Evolutionary conservation across 1,139 yeast species (phyloP).

Genomic region (Yamadazyma spencermartinsiae): DNA sequence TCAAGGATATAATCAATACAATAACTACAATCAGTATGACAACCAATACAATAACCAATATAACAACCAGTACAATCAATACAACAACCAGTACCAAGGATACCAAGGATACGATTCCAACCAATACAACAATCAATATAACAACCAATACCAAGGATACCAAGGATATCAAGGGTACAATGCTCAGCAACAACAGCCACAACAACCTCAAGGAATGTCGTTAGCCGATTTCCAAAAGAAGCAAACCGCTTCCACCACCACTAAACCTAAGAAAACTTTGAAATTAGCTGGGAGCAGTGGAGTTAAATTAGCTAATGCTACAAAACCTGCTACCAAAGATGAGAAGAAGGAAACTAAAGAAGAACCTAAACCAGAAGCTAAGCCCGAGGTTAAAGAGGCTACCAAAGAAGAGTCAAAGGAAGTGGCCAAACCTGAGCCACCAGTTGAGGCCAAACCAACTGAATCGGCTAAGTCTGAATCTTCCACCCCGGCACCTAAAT

Average conservation of each 20-base stretch:
- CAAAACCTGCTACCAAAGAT: constrained; percentile 26
- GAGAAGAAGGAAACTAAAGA: constrained; percentile 16
- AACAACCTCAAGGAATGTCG: constrained; percentile 62
- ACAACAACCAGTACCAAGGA: constrained; percentile 20
- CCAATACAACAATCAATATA: too few relatives aligned
- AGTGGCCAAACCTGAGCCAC: constrained; percentile 12
- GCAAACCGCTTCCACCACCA: constrained; percentile 39
- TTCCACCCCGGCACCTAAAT: constrained; percentile 3
- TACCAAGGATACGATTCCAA: constrained; percentile 19
- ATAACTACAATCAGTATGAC: constrained; percentile 7
- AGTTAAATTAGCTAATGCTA: constrained; percentile 65
- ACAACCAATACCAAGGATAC: constrained; percentile 4
- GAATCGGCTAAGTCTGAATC: constrained; percentile 11
- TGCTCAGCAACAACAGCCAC: constrained; percentile 21
- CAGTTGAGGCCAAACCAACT: constrained; percentile 18
- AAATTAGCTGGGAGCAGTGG: constrained; percentile 67
- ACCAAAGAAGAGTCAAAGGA: constrained; percentile 20
- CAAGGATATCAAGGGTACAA: constrained; percentile 21
- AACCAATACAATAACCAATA: constrained; percentile 16
- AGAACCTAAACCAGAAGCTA: constrained; percentile 17
- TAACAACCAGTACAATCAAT: constrained; percentile 18
- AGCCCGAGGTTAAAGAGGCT: constrained; percentile 21
- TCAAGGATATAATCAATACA: constrained; percentile 8
- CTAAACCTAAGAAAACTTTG: constrained; percentile 60
- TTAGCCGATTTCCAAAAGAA: constrained; percentile 85